These are phyloP conservation scores for Rubroshorea leprosula DNA, from an alignment of 345 rosid species.

Conservation along the genomic window DNA sequence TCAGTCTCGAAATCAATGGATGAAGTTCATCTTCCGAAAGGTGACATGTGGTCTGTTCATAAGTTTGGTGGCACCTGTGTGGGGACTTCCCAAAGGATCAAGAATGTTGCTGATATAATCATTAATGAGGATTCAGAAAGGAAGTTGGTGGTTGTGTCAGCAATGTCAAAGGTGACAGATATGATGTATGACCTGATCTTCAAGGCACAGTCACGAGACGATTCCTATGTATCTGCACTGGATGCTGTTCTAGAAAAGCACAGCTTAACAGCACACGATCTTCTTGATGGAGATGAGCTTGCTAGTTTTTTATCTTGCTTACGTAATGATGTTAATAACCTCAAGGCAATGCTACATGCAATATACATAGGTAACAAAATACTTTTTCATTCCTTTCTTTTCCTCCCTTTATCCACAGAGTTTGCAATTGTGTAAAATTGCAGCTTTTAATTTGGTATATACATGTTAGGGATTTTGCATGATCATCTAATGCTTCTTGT, in stretches of 20 bases:
- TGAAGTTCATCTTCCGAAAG: slow-evolving; percentile 50
- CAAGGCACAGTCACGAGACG: slow-evolving; percentile 87
- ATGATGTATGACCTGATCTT: slow-evolving; percentile 90
- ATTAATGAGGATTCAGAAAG: slow-evolving; percentile 58
- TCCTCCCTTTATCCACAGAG: too few species aligned
- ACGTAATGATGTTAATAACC: slow-evolving; percentile 72
- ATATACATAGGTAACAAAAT: slow-evolving; percentile 69
- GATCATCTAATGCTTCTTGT: background rate
- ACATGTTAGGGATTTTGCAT: too few species aligned
- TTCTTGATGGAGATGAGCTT: slow-evolving; percentile 79
- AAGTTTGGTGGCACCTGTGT: slow-evolving; percentile 99
- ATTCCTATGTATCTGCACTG: slow-evolving; percentile 61
- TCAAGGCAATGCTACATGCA: slow-evolving; percentile 96
- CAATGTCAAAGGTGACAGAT: slow-evolving; percentile 98
- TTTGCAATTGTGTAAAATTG: background rate
- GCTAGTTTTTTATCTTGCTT: slow-evolving; percentile 67
- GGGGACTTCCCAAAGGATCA: slow-evolving; percentile 79
- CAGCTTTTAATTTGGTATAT: too few species aligned
- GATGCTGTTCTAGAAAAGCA: slow-evolving; percentile 86
- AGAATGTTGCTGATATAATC: slow-evolving; percentile 74
- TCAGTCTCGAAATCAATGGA: slow-evolving; percentile 38
- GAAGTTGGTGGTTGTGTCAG: slow-evolving; percentile 87
- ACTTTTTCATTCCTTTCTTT: background rate
- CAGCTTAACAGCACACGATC: slow-evolving; percentile 62
- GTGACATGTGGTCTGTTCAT: slow-evolving; percentile 83